Evolutionary conservation across 2,329 filamentous ascomycete genomes (phyloP), one percentile per base, ranked within the genome.

Genomic region (Phialophora tarda): DNA sequence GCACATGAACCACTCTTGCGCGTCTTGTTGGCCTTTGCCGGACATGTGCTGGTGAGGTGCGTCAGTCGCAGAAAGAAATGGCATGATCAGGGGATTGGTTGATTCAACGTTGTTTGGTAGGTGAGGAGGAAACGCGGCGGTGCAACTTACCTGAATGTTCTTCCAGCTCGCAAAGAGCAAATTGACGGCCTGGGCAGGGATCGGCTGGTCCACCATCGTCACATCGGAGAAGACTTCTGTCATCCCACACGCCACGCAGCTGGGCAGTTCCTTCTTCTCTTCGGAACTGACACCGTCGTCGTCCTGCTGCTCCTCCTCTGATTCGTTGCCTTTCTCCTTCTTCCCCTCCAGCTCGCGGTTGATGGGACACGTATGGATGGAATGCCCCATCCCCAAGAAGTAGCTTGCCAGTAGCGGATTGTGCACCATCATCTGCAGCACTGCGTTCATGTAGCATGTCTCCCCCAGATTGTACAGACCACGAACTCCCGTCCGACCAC

Each of bases 381-480:
- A 89, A 78, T 99, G 94, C 0, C 93, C 92, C 76, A 97, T 93
- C 48, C 91, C 89, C 5, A 99, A 88, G 77, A 97, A 98, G 78
- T 92, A 98, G 73, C 94, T 93, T 66, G 92, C 89, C 32, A 99
- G 85, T 53, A 97, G 85, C 0, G 94, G 94, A 75, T 98, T 97
- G 80, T 97, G 94, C 62, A 98, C 86, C 73, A 99, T 88, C 64
- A 91, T 93, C 78, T 98, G 95, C 17, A 99, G 84, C 56, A 98
- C 93, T 32, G 97, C 94, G 73, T 95, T 96, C 85, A 98, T 94
- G 79, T 97, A 99, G 81, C 94, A 99, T 11, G 95, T 98, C 65
- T 96, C 93, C n/a, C 94, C 95, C 77, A 97, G 94, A 75, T 98
- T 99, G 79, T 96, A 97, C 67, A 99, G 90, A 34, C 94, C 94